phyloP scores from a whole-genome alignment of 2,329 filamentous ascomycete species.

The Penicillium sp. region DNA sequence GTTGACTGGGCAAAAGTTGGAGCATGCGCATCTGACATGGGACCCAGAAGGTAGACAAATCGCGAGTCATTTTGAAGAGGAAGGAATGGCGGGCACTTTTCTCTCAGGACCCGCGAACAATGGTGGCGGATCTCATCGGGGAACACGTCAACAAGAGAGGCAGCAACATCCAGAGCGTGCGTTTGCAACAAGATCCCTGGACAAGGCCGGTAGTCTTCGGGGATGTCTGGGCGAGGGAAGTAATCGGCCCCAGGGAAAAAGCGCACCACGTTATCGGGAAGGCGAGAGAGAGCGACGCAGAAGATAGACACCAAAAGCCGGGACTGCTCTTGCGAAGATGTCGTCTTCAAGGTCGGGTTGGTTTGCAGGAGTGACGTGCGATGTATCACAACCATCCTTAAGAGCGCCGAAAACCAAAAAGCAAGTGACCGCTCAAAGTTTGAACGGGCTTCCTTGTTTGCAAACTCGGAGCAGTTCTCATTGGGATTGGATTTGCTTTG shows the following conservation, averaged over 20 bases:
- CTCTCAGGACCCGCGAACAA: constrained; percentile 40
- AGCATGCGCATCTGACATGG: constrained; percentile 24
- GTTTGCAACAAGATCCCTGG: constrained; percentile 35
- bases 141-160: constrained; percentile 41
- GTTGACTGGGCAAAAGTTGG: constrained; percentile 20
- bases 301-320: constrained; percentile 37
- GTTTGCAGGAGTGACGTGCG: constrained; percentile 32
- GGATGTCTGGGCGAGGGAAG: constrained; percentile 23
- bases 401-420: constrained; percentile 40
- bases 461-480: constrained; percentile 12
- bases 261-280: constrained; percentile 30
- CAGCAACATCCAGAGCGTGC: constrained; percentile 43
- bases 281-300: constrained; percentile 38
- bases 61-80: constrained; percentile 38
- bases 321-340: constrained; percentile 31
- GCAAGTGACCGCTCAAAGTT: constrained; percentile 30
- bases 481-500: constrained; percentile 23
- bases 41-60: constrained; percentile 41
- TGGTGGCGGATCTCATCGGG: constrained; percentile 41
- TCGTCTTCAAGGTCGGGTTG: constrained; percentile 20
- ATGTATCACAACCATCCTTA: constrained; percentile 39
- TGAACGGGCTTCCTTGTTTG: constrained; percentile 15
- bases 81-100: constrained; percentile 37
- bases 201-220: constrained; percentile 24
- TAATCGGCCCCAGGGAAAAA: constrained; percentile 28